A percentile compares a stretch with the other conserved stretches of the same genome.
Conservation (phyloP, 306 rosid genomes). For the Corylus avellana region DNA sequence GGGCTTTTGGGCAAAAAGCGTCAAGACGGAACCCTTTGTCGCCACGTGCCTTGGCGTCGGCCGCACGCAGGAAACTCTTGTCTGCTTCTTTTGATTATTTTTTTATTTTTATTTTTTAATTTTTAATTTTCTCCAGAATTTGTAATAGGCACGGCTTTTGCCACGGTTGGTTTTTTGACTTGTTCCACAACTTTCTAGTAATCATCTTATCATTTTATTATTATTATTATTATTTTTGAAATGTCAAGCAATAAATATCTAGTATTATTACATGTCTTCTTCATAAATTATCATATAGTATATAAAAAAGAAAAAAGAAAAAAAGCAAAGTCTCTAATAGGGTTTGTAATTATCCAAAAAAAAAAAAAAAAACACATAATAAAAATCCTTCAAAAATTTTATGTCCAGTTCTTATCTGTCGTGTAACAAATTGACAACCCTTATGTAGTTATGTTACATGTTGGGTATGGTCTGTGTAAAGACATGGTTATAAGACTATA, state of each 20-base stretch:
- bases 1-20: slow-evolving; percentile 32
- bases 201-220: neutral
- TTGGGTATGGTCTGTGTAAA: no score
- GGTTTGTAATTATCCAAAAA: no score
- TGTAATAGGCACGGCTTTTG: slow-evolving; percentile 14
- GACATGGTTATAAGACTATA: no score
- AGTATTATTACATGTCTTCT: no score
- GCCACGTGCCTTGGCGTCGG: slow-evolving; percentile 83
- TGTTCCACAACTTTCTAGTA: slow-evolving; percentile 20
- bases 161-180: slow-evolving; percentile 23
- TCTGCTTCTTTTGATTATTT: slow-evolving; percentile 6
- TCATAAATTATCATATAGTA: no score
- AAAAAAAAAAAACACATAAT: no score
- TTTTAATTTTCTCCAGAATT: neutral
- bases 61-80: slow-evolving; percentile 64
- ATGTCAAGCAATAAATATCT: neutral
- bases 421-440: no score
- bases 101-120: slow-evolving; percentile 2
- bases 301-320: no score
- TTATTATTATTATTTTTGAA: neutral
- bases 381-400: no score
- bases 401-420: no score
- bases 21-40: slow-evolving; percentile 65
- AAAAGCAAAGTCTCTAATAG: no score
- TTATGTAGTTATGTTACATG: no score